Conservation (phyloP, 2,329 filamentous ascomycete genomes). For the Hirsutella thompsonii region DNA sequence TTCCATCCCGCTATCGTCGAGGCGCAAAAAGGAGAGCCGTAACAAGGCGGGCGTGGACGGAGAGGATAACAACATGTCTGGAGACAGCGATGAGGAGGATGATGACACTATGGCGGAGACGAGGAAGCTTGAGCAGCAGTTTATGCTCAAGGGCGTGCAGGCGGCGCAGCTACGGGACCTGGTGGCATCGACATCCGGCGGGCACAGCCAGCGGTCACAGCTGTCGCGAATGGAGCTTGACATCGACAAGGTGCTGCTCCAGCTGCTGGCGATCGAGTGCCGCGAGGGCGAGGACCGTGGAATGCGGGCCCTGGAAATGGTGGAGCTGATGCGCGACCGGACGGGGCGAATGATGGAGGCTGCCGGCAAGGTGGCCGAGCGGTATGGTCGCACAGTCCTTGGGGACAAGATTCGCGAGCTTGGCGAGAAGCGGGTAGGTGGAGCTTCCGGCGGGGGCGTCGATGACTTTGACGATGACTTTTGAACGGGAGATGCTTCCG, state of each 20-base stretch:
- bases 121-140: conserved; percentile 64
- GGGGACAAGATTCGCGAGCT: conserved; percentile 84
- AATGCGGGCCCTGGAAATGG: conserved; percentile 90
- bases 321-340: conserved; percentile 70
- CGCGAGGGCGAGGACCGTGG: conserved; percentile 84
- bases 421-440: conserved; percentile 56
- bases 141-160: conserved; percentile 61
- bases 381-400: conserved; percentile 69
- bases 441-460: conserved; percentile 47
- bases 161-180: conserved; percentile 66
- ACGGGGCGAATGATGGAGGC: conserved; percentile 86
- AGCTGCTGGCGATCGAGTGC: conserved; percentile 82
- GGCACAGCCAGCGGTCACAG: conserved; percentile 48
- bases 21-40: conserved; percentile 20
- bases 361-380: conserved; percentile 74
- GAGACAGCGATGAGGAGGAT: conserved; percentile 18
- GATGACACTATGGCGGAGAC: conserved; percentile 30
- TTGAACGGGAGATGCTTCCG: not conserved
- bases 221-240: conserved; percentile 66
- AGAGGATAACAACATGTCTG: conserved; percentile 22
- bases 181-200: conserved; percentile 48
- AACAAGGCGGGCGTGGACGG: conserved; percentile 18
- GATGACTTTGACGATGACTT: conserved; percentile 13
- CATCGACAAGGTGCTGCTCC: conserved; percentile 79
- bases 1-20: conserved; percentile 61